Evolutionary conservation across 305 asterid species (phyloP).

Genomic region (Ilex paraguariensis): DNA sequence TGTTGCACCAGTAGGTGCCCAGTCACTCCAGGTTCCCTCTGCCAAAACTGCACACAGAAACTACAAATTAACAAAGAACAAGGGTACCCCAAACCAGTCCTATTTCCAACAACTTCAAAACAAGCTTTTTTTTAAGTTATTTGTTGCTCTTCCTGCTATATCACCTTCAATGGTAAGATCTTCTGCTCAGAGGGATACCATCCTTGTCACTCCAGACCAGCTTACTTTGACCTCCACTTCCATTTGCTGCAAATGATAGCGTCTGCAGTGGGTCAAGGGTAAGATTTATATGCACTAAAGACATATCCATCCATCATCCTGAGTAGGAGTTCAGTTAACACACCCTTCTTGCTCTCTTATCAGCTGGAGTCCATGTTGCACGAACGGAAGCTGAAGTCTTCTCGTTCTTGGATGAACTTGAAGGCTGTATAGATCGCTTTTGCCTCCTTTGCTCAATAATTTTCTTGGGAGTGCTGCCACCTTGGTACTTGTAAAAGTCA

Average conservation of each 20-base stretch:
- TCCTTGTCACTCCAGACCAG: conserved; percentile 66
- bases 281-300: conserved; percentile 20
- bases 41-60: no score
- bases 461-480: conserved; percentile 43
- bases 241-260: conserved; percentile 65
- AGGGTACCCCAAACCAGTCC: no score
- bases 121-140: no score
- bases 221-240: conserved; percentile 84
- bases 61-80: no score
- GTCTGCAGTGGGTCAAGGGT: conserved; percentile 44
- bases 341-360: conserved; percentile 86
- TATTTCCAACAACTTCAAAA: no score
- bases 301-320: conserved; percentile 12
- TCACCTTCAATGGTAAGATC: conserved; percentile 32
- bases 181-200: conserved; percentile 42
- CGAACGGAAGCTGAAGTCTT: conserved; percentile 41
- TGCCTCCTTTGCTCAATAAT: conserved; percentile 45
- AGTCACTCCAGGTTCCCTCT: no score
- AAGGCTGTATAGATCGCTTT: conserved; percentile 40
- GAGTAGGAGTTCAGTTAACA: conserved; percentile 19
- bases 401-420: conserved; percentile 37
- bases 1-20: no score
- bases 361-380: conserved; percentile 69
- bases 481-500: conserved; percentile 73
- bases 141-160: conserved; percentile 8